These are phyloP conservation scores for Cetradonia linearis DNA, from an alignment of 495 filamentous ascomycete genomes.

Conservation along the genomic window DNA sequence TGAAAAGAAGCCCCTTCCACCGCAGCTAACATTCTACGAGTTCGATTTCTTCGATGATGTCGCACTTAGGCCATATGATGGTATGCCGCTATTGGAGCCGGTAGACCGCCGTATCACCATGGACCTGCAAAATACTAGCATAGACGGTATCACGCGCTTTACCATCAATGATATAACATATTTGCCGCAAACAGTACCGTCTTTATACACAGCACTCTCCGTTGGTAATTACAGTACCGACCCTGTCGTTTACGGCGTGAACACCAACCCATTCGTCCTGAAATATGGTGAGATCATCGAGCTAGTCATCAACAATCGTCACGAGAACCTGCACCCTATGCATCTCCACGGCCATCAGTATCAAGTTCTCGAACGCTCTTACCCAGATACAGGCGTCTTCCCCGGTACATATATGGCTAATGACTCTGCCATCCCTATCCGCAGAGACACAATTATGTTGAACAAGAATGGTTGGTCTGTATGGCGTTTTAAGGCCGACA, in stretches of 20 bases:
- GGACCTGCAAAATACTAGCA: slow-evolving; percentile 42
- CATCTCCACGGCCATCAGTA: slow-evolving; percentile 84
- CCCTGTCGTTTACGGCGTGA: slow-evolving; percentile 58
- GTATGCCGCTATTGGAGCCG: slow-evolving; percentile 35
- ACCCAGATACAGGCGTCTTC: slow-evolving; percentile 30
- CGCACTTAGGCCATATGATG: slow-evolving; percentile 40
- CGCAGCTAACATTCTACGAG: slow-evolving; percentile 42
- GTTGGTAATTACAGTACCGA: slow-evolving; percentile 54
- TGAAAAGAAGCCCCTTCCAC: slow-evolving; percentile 45
- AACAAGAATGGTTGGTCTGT: slow-evolving; percentile 50
- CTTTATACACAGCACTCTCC: slow-evolving; percentile 63
- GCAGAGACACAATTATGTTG: slow-evolving; percentile 50
- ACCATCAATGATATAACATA: slow-evolving; percentile 70
- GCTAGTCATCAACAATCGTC: slow-evolving; percentile 70
- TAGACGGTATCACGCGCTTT: slow-evolving; percentile 16
- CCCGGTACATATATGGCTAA: slow-evolving; percentile 7
- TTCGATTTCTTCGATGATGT: slow-evolving; percentile 39
- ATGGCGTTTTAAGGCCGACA: slow-evolving; percentile 57
- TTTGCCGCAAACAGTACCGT: slow-evolving; percentile 62
- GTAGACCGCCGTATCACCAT: slow-evolving; percentile 31
- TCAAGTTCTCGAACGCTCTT: slow-evolving; percentile 51
- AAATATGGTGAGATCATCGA: slow-evolving; percentile 60
- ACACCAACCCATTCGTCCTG: slow-evolving; percentile 60
- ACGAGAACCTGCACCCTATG: slow-evolving; percentile 69
- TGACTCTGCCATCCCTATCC: slow-evolving; percentile 22